Evolutionary conservation across 139 green algal genomes (phyloP).

Genomic region (Pseudopediastrum boryanum): DNA sequence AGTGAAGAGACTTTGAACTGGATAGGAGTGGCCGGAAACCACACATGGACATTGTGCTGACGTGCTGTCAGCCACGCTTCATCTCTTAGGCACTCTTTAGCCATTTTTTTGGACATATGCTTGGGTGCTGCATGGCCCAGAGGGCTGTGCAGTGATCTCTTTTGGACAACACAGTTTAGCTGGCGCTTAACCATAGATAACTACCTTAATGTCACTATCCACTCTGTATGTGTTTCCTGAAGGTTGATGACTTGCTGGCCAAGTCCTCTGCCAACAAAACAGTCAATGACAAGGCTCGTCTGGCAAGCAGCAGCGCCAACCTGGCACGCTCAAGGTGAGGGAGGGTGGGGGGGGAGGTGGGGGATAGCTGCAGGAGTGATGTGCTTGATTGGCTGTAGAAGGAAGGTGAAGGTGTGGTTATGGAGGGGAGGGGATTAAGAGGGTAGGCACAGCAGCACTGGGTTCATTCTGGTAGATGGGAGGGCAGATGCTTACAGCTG

Average conservation of each 20-base stretch:
- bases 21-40: no score
- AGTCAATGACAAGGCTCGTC: conserved; percentile 74
- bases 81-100: no score
- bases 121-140: no score
- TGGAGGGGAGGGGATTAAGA: background rate
- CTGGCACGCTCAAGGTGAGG: conserved; percentile 50
- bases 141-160: no score
- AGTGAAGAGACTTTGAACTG: no score
- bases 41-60: no score
- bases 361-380: background rate
- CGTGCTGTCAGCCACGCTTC: no score
- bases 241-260: conserved; percentile 52
- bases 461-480: background rate
- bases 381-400: background rate
- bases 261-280: conserved; percentile 62
- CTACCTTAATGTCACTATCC: no score
- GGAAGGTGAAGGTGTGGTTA: background rate
- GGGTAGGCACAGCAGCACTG: background rate
- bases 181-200: no score
- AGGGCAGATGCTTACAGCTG: background rate
- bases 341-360: background rate
- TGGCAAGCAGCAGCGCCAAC: conserved; percentile 66
- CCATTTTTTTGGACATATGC: no score
- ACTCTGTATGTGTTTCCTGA: no score
- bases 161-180: no score